Base-by-base conservation (phyloP, 2,329 filamentous ascomycete species). In the Akanthomyces dipterigenus region DNA sequence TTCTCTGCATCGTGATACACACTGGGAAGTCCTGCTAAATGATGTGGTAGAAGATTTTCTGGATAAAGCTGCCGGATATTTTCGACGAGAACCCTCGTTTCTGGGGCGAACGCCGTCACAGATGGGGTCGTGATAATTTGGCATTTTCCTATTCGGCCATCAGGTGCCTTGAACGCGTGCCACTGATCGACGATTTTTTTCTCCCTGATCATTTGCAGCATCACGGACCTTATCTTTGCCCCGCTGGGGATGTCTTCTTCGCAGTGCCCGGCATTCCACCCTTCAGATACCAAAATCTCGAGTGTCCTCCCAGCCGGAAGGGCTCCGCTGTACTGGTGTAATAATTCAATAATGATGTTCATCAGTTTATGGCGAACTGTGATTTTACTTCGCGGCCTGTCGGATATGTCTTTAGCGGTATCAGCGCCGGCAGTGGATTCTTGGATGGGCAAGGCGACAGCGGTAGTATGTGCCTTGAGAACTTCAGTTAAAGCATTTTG, bases 251-350 rank as follows among this genome's bases (percentile, higher is more conserved):
- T 72, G 4, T 73, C 68, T 45, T 79, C 71, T 38, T 70, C 70
- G 1, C 70, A 66, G 48, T 78, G 80, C 8, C 70, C 69, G n/a
- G 71, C 70, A 11, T 72, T 68, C 77, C 81, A 85, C 26, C 16
- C 24, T 14, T 49, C 36, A 16, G 9, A 20, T 11, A 63, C 28
- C 1, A 60, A 24, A 28, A 31, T 31, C 34, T 50, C 45, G 72
- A 68, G 14, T 81, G 69, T 11, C 81, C 70, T 22, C 26, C 80
- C 80, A 18, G 80, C 79, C 1, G 83, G 80, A 49, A 85, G 80
- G 1, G 80, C 78, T 0, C 82, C 82, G 1, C 71, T 68, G 6
- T 71, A 66, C 36, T 71, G 67, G n/a, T 63, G 64, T 34, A 75
- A 65, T 34, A 72, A 63, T 3, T 68, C 66, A 6, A 69, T 66